phyloP scores from a whole-genome alignment of 2,329 filamentous ascomycete species.

The Fusarium brachygibbosum region DNA sequence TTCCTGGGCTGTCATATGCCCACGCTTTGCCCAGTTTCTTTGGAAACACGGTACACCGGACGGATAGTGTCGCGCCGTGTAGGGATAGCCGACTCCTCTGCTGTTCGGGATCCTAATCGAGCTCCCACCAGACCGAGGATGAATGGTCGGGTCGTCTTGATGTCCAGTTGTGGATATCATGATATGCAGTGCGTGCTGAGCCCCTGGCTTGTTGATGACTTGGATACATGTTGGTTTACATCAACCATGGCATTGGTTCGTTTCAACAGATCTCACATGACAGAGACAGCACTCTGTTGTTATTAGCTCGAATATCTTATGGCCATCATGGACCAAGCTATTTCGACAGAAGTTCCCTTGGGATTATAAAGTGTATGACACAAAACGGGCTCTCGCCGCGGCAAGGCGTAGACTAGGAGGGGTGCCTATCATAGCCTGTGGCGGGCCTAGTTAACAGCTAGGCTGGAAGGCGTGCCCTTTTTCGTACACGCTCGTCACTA shows the following conservation, averaged over 20 bases:
- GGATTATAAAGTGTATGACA: slow-evolving; percentile 29
- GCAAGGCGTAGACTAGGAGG: slow-evolving; percentile 36
- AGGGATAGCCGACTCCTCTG: not conserved
- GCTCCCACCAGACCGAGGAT: not conserved
- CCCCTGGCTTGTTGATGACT: not conserved
- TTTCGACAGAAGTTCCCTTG: slow-evolving; percentile 30
- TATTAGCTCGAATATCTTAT: slow-evolving; percentile 1
- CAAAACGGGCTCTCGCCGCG: slow-evolving; percentile 46
- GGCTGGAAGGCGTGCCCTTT: slow-evolving; percentile 30
- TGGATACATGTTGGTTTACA: slow-evolving; percentile 1
- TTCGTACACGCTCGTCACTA: slow-evolving; percentile 24
- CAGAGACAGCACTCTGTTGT: not conserved
- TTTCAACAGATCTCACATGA: slow-evolving; percentile 25
- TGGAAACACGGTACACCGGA: not conserved
- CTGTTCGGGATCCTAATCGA: not conserved
- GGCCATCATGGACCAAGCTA: slow-evolving; percentile 8
- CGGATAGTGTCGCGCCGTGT: not conserved
- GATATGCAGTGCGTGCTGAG: not conserved
- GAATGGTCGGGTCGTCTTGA: not conserved
- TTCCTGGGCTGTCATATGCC: not conserved
- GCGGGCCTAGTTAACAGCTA: slow-evolving; percentile 39
- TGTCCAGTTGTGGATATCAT: not conserved
- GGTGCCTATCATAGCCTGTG: slow-evolving; percentile 34
- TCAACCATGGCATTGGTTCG: not conserved
- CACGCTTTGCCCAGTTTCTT: slow-evolving; percentile 6